Conservation (phyloP, 2,329 filamentous ascomycete genomes). For the Botrytis elliptica region DNA sequence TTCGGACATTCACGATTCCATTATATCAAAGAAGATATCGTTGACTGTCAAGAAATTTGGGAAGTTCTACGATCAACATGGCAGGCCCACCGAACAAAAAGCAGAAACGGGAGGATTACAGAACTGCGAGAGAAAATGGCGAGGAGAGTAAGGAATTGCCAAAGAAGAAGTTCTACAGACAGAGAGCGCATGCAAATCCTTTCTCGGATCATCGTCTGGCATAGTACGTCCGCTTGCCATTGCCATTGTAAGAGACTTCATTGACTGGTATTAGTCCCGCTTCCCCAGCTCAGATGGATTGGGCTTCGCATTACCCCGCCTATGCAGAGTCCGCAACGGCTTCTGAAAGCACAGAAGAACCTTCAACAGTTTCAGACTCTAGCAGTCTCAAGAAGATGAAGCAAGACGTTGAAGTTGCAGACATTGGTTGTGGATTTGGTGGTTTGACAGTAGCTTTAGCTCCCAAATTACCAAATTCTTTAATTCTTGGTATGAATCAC, state of each 20-base stretch:
- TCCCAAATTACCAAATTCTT: slow-evolving; percentile 73
- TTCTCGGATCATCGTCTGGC: slow-evolving; percentile 90
- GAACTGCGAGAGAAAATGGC: slow-evolving; percentile 53
- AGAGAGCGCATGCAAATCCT: slow-evolving; percentile 94
- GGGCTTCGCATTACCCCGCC: slow-evolving; percentile 78
- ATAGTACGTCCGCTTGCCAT: slow-evolving; percentile 62
- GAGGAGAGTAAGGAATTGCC: slow-evolving; percentile 55
- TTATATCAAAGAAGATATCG: not conserved
- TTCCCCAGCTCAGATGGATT: slow-evolving; percentile 83
- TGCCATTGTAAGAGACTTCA: slow-evolving; percentile 14
- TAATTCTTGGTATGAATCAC: slow-evolving; percentile 69
- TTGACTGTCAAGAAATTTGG: slow-evolving; percentile 14
- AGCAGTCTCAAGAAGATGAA: slow-evolving; percentile 42
- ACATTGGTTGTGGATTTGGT: slow-evolving; percentile 96
- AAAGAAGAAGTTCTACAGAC: slow-evolving; percentile 93
- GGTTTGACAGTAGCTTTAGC: slow-evolving; percentile 84
- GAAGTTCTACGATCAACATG: slow-evolving; percentile 38
- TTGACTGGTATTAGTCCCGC: slow-evolving; percentile 59
- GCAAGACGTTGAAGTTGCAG: slow-evolving; percentile 83
- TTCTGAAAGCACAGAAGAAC: slow-evolving; percentile 33
- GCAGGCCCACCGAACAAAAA: slow-evolving; percentile 53
- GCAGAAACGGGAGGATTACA: slow-evolving; percentile 66
- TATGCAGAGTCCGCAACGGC: slow-evolving; percentile 51
- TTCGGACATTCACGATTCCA: not conserved
- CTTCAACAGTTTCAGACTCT: slow-evolving; percentile 18